Evolutionary conservation across 129 eudicot species (phyloP).

Genomic region (Ambrosia artemisiifolia): DNA sequence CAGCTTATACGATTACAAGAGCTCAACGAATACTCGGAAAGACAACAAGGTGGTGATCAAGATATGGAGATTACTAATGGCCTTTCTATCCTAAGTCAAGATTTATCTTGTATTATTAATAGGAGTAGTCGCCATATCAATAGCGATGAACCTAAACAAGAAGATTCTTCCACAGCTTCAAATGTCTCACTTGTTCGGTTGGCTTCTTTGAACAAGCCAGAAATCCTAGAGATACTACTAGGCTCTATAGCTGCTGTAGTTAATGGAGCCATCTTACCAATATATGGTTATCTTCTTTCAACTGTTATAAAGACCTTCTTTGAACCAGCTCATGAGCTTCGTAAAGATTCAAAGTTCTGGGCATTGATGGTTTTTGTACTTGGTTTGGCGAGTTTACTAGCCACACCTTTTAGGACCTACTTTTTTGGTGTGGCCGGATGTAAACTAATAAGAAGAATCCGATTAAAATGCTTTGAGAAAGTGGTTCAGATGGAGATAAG

Average conservation of each 20-base stretch:
- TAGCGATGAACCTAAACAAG: slow-evolving; percentile 27
- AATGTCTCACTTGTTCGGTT: slow-evolving; percentile 43
- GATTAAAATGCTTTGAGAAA: slow-evolving; percentile 62
- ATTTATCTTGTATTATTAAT: slow-evolving; percentile 22
- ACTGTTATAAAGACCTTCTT: slow-evolving; percentile 53
- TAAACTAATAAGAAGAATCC: slow-evolving; percentile 54
- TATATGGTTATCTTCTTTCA: slow-evolving; percentile 58
- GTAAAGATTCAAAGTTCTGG: slow-evolving; percentile 68
- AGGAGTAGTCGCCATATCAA: not conserved
- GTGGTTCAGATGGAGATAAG: slow-evolving; percentile 79
- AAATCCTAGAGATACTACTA: slow-evolving; percentile 44
- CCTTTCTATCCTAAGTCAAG: slow-evolving; percentile 41
- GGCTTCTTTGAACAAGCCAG: slow-evolving; percentile 78
- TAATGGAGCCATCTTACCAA: slow-evolving; percentile 66
- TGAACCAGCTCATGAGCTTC: slow-evolving; percentile 52
- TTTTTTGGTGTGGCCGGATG: slow-evolving; percentile 74
- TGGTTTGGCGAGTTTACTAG: slow-evolving; percentile 50
- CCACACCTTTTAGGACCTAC: slow-evolving; percentile 59
- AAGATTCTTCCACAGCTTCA: slow-evolving; percentile 7
- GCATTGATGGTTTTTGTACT: slow-evolving; percentile 66
- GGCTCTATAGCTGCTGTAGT: slow-evolving; percentile 61
- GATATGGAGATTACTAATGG: slow-evolving; percentile 23
- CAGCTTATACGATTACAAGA: slow-evolving; percentile 74
- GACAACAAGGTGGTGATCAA: slow-evolving; percentile 21
- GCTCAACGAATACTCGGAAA: slow-evolving; percentile 30